Conservation (phyloP, 176 grass and related monocot genomes). For the Rhynchospora breviuscula region DNA sequence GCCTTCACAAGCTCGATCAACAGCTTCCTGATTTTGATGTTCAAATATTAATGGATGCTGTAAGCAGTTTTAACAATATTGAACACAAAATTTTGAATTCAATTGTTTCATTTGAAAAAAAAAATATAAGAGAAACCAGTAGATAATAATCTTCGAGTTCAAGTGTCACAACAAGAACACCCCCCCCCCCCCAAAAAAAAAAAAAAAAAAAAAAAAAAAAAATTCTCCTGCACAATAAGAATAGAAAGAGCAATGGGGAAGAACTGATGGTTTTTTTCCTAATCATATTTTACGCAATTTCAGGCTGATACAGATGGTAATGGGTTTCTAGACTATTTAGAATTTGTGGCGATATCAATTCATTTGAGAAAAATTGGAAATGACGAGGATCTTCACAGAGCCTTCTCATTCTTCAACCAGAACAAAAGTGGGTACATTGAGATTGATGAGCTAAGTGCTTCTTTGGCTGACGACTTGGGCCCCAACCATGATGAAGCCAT, state of each 20-base stretch:
- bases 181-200: too few species aligned
- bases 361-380: constrained; percentile 70
- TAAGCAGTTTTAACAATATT: constrained; percentile 31
- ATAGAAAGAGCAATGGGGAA: neutral
- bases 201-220: too few species aligned
- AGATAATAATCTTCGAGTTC: neutral
- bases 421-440: constrained; percentile 81
- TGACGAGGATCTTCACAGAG: constrained; percentile 82
- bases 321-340: constrained; percentile 65
- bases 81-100: neutral
- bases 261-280: constrained; percentile 18
- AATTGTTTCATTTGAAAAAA: neutral
- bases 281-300: constrained; percentile 34
- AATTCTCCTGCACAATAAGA: too few species aligned
- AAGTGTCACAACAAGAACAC: too few species aligned
- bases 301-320: constrained; percentile 85
- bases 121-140: neutral
- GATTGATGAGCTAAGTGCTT: constrained; percentile 60
- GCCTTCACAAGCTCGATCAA: constrained; percentile 72
- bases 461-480: constrained; percentile 65
- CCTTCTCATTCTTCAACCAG: constrained; percentile 76
- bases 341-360: constrained; percentile 81
- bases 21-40: constrained; percentile 75
- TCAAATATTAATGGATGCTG: constrained; percentile 88
- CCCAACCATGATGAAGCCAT: constrained; percentile 72